Base-by-base conservation (phyloP, 2,329 filamentous ascomycete species). In the Colletotrichum viniferum region DNA sequence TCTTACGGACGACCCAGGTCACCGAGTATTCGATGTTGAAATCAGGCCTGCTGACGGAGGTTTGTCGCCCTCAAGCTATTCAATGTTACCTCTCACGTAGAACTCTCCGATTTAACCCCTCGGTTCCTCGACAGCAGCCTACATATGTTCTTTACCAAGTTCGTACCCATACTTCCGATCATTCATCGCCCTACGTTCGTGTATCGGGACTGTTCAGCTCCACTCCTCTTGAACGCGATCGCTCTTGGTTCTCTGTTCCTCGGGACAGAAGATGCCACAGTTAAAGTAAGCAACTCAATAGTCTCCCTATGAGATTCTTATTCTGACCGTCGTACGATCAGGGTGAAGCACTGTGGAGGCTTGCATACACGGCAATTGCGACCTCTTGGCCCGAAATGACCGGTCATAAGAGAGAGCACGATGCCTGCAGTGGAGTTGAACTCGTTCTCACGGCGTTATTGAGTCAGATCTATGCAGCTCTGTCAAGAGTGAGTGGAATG, bases 381-480 rank as follows among this genome's bases (percentile, higher is more conserved):
- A 69, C 66, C 6, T 69, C 66, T 7, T 69, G 55, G 66, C 55
- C 66, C 7, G 66, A 69, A n/a, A 69, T 69, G 66, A 69, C 48
- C 1, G 55, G 66, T 4, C 66, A 69, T 2, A 36, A 43, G 34
- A 43, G 55, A 2, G 66, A 60, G 28, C 26, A 61, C 26, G 66
- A 69, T 4, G 52, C 52, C 4, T 69, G 66, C 16, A 69, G 66
- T 13, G 66, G 66, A 7, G 55, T 69, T 26, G 66, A 69, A 3
- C 24, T 69, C 10, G 66, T 69, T 16, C 18, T 69, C 6, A 69
- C 66, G 8, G 66, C 66, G 8, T 36, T 69, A 8, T 28, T 69
- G 16, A 69, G 66, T 26, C 66, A 69, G 55, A 69, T 43, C 4
- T 69, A 69, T 2, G 66, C 66, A 21, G 66, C 66, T 30, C 52